Evolutionary conservation across 2,329 filamentous ascomycete species (phyloP), one percentile per base, ranked within the genome.

Genomic region (Cladosporium austrohemisphaericum): DNA sequence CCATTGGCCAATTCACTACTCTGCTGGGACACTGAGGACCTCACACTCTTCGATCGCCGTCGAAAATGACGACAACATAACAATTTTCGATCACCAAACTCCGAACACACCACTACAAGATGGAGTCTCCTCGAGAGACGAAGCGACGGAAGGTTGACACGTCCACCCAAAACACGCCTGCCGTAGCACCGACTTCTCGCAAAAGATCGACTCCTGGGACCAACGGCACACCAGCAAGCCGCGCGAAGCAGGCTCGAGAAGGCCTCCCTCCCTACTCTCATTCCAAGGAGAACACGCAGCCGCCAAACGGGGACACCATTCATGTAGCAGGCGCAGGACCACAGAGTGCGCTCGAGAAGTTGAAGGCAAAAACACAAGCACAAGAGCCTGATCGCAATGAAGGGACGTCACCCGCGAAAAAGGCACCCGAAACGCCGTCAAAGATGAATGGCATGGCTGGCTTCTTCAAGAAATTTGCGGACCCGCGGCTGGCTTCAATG

Each of bases 121-220:
- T 64, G 61, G 54, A 58, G 16, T 51, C 59, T 10, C 41, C 57
- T 3, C 53, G 62, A 52, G 58, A 59, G 28, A 37, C 55, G 25
- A 65, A 67, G 50, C 56, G 64, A 16, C 54, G 64, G 22, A 63
- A 60, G 43, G 53, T 65, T 29, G 62, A 63, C 44, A 52, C 52
- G 5, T 47, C 54, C 13, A 43, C 31, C 28, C 49, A 47, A 26
- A 49, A 38, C 8, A 36, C 18, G 28, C 46, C 47, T 22, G 46
- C 31, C 53, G 22, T 23, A 31, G 38, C 38, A 11, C 23, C 38
- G 18, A 10, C 14, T 29, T 43, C 41, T 51, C 50, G 26, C 41
- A 53, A 36, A 38, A 49, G 11, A 18, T 43, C 22, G 25, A 35
- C 25, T 43, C 48, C 28, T 18, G 35, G 19, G 32, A 25, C 49